Percentiles rank a stretch among this genome's conserved stretches.
Conservation (phyloP, 305 asterid species). For the Euphrasia arctica region DNA sequence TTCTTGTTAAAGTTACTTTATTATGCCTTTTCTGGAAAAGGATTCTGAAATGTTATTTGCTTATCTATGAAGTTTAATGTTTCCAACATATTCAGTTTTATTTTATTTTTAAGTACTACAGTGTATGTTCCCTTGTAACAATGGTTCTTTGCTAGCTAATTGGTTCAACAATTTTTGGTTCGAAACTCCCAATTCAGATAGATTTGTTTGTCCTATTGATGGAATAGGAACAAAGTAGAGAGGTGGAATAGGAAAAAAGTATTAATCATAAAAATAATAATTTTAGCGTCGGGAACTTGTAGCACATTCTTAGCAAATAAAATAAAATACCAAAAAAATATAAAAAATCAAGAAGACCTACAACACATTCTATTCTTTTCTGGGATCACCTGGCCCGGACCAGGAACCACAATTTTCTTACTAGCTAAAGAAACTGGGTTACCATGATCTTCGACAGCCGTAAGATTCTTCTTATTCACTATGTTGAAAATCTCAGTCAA, state of each 20-base stretch:
- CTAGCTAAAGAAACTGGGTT: constrained; percentile 56
- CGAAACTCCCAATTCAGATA: too few relatives aligned
- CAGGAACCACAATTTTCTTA: constrained; percentile 70
- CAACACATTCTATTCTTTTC: constrained; percentile 70
- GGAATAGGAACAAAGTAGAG: too few relatives aligned
- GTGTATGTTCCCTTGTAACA: too few relatives aligned
- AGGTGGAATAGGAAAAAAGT: too few relatives aligned
- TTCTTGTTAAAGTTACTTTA: neutral
- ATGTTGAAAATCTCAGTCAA: constrained; percentile 73
- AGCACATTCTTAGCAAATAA: too few relatives aligned
- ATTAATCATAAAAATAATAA: too few relatives aligned
- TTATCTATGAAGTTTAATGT: neutral
- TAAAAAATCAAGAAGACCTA: constrained; percentile 35
- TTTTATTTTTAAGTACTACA: too few relatives aligned
- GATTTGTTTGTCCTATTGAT: too few relatives aligned
- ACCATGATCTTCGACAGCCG: constrained; percentile 54
- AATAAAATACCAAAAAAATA: too few relatives aligned
- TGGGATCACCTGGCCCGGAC: constrained; percentile 75
- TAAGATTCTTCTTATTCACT: constrained; percentile 63
- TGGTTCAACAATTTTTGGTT: too few relatives aligned
- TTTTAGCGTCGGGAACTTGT: too few relatives aligned
- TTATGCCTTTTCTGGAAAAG: neutral
- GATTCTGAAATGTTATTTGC: neutral
- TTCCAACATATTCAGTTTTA: neutral
- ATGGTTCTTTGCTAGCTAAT: too few relatives aligned